Base-by-base conservation (phyloP, 208 protist genomes). In the Leishmania major region DNA sequence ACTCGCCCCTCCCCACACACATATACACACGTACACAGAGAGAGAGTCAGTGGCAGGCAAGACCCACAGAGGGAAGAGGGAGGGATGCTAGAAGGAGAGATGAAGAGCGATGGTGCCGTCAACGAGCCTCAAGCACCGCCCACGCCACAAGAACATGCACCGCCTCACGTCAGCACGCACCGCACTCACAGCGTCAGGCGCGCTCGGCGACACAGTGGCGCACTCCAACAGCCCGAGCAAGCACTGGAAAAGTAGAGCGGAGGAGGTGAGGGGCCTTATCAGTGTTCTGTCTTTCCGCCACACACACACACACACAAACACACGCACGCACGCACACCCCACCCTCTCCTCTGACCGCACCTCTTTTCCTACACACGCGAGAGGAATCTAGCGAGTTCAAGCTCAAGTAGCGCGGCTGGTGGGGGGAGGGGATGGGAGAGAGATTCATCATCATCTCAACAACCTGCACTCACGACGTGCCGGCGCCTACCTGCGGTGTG, bases 401-500 rank as follows among this genome's bases (percentile, higher is more conserved):
- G 0, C 31, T 69, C 64, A 69, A 25, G 28, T 13, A 73, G 25
- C 53, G 7, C 69, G 35, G 40, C 3, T 17, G 15, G 5, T 45
- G 69, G 22, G 19, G 66, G 37, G 25, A 49, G 4, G 43, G 40
- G 43, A 43, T 43, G 40, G 25, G 25, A 35, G 25, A 73, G 69
- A 51, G 17, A 31, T 73, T 19, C 49, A 0, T 31, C 69, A 0
- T 43, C 3, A 28, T 0, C 69, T 73, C 22, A 53, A 22, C 4
- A 1, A 3, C 22, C 25, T 73, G 13, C 7, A 53, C 25, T 31
- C 77, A 66, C 37, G 57, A 80, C 19, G 37, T 78, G 31, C 53
- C 64, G 1, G 66, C 76, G 6, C 49, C 57, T 25, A 74, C 71
- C 66, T 84, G 71, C 22, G 74, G 82, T 2, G 79, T 53, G 35